Evolutionary conservation across 2,329 filamentous ascomycete genomes (phyloP), one percentile per base, ranked within the genome.

Genomic region (Sporothrix pseudoabietina): DNA sequence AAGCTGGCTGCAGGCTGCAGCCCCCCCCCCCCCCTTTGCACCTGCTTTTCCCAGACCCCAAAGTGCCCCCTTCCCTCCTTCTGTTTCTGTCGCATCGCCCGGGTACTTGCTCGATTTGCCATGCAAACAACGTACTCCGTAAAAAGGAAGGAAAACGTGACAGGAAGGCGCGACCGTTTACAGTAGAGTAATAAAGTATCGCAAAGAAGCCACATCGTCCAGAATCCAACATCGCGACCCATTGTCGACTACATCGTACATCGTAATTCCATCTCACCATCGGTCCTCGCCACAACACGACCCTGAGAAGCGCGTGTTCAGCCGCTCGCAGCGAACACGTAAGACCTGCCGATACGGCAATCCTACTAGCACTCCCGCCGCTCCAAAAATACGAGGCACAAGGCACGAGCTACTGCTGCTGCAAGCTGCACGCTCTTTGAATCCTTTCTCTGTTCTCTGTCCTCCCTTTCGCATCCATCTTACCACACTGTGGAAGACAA

Each of bases 301-400:
- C 10, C 32, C n/a, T 52, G 65, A 47, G 30, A 47, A 52, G 44
- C 41, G 65, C 44, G 65, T 26, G 26, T 69, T 26, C 65, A 54
- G 8, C 30, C 26, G 22, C 26, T 32, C 52, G 7, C 52, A 55
- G 44, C 22, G 44, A 68, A 69, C 66, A 69, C 66, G 66, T 69
- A 52, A 69, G 66, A 39, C 47, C 44, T 59, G 52, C 39, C 19
- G 16, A 57, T 47, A 59, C 69, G 35, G n/a, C 39, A 14, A 44
- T 0, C 35, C 35, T 35, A 71, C 69, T 71, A 71, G 44, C n/a
- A 44, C 16, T n/a, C 52, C 32, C 49, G 52, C 49, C 22, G 49
- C 49, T 14, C 61, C 65, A 54, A 71, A 69, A 61, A 71, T 71
- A 71, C 69, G 69, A 71, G 54, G 26, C 12, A 71, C 69, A 55